Base-by-base conservation (phyloP, 2,329 filamentous ascomycete species). In the Dactylella cylindrospora region DNA sequence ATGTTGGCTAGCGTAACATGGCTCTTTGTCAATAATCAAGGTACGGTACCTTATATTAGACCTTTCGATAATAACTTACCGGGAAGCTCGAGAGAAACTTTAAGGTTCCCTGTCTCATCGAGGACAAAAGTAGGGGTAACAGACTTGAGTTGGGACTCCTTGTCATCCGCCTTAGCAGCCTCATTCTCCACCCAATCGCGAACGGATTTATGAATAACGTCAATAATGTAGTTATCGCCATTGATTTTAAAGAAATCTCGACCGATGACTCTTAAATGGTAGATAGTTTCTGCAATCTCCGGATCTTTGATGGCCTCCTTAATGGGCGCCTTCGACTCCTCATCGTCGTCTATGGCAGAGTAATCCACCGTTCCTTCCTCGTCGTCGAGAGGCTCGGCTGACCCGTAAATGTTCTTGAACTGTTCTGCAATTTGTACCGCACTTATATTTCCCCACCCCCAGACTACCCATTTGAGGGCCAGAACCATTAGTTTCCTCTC, bases 181-280 rank as follows among this genome's bases (percentile, higher is more conserved):
- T 62, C 57, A 45, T 62, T 54, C 19, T 54, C 17, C 2, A 62
- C 57, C 57, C 57, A 62, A 19, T 62, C 57, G n/a, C 49, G 35
- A 5, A 62, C 57, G 1, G 57, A 53, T 31, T 62, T 62, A 20
- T 62, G 57, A n/a, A 62, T 49, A 5, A 62, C 47, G 10, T 62
- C 57, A 7, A 62, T 53, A 36, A 49, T 29, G 20, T 2, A 41
- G 13, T 49, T 41, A 9, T 62, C 54, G n/a, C 54, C 49, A 15
- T 49, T 62, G 23, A 62, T 53, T 19, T 62, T 62, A 22, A 62
- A 53, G 13, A 62, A 62, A 15, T 62, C 57, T 20, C 57, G 49
- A 0, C 57, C 57, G 5, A 31, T 41, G 25, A 43, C 54, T 13
- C 41, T 49, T 22, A 62, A 33, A 50, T 62, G 49, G 26, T 54